Evolutionary conservation across 257 asterid genomes (phyloP), one percentile per base, ranked within the genome.

Genomic region (Solanum sejunctum): DNA sequence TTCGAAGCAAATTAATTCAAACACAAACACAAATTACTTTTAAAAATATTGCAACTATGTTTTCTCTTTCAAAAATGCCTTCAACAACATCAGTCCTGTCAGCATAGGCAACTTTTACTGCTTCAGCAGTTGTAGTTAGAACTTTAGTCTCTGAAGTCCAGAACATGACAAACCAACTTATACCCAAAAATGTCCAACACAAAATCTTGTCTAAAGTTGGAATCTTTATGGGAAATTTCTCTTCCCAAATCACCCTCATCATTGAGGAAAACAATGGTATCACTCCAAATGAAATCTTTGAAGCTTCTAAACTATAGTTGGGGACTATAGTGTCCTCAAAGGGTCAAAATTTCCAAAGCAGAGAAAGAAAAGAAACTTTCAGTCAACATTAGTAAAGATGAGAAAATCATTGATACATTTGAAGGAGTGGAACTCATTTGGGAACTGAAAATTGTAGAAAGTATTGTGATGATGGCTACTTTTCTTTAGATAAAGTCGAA

Each of bases 121-220:
- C 88, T 26, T 85, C 80, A 21, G 80, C 84, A 23, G 5, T 85
- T 49, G 80, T 88, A 3, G 60, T 86, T 23, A 80, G 73, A 56
- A 85, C 87, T 5, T 57, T 86, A 43, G 10, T 85, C 51, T 51
- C 79, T n/a, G 91, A 88, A 66, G 85, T 88, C 55, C 81, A 72
- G 43, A 79, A 41, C 84, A 41, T 85, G 83, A 56, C 87, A 10
- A 87, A 52, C 88, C 89, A 80, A 45, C 66, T 85, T 54, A 21
- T 86, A n/a, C 89, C 88, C 84, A 63, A 70, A 83, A 66, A 69
- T 23, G 26, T 88, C 66, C 85, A 70, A 54, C 84, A 58, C 17
- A 69, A 43, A 39, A 58, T 88, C n/a, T 11, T 79, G 63, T 85
- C 88, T 49, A 86, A 88, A 88, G 12, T 88, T 56, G 91, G 89